Evolutionary conservation across 306 rosid genomes (phyloP).

Genomic region (Cicer arietinum): DNA sequence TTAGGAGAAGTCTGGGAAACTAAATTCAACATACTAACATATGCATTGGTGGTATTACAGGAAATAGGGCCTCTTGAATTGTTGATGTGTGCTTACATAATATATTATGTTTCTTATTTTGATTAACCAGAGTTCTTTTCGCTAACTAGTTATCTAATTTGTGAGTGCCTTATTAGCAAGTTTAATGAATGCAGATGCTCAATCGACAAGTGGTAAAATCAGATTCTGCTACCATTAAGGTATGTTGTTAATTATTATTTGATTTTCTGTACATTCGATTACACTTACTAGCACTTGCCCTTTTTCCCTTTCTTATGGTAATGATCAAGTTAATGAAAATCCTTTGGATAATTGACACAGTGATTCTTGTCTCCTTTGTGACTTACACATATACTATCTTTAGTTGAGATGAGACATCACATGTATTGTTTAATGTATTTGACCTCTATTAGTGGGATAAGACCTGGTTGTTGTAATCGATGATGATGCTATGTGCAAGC

Average conservation of each 20-base stretch:
- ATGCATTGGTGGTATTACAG: neutral
- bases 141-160: constrained; percentile 29
- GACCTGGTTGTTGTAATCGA: neutral
- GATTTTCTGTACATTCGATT: neutral
- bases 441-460: constrained; percentile 2
- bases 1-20: constrained; percentile 12
- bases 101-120: constrained; percentile 40
- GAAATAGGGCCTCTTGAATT: constrained; percentile 18
- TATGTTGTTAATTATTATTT: constrained; percentile 39
- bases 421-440: neutral
- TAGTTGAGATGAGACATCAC: constrained; percentile 18
- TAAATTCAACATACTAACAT: neutral
- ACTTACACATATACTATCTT: neutral
- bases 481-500: neutral
- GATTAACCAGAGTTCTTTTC: constrained; percentile 10
- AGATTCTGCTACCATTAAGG: constrained; percentile 95
- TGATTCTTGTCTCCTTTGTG: constrained; percentile 12
- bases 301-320: neutral
- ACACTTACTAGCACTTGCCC: constrained; percentile 7
- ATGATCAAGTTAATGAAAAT: neutral
- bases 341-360: constrained; percentile 12
- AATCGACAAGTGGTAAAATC: constrained; percentile 94
- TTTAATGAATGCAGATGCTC: constrained; percentile 70
- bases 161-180: constrained; percentile 35
- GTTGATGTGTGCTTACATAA: constrained; percentile 2